These are phyloP conservation scores for Hygrocybe punicea DNA, from an alignment of 768 basidiomycete genomes.

Conservation along the genomic window DNA sequence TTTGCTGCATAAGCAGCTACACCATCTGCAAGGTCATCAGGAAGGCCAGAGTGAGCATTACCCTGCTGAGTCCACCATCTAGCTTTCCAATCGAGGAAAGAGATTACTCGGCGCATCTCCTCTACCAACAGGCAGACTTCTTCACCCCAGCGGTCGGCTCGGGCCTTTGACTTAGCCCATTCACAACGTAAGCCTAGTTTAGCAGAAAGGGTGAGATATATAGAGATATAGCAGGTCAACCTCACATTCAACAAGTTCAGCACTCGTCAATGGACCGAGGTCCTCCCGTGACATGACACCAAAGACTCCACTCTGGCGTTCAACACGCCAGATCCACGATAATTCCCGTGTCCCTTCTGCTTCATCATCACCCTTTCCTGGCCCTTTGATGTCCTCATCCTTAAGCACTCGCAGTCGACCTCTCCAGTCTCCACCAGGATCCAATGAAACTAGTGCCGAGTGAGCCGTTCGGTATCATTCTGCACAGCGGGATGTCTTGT, in stretches of 20 bases:
- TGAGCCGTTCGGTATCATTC: conserved; percentile 5
- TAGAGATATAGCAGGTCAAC: neutral
- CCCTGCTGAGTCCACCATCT: conserved; percentile 6
- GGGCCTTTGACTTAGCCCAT: conserved; percentile 7
- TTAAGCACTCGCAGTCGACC: neutral
- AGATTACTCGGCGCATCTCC: conserved; percentile 8
- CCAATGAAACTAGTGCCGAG: neutral
- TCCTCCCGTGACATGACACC: neutral
- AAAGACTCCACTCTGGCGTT: neutral
- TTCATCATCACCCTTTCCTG: conserved; percentile 3
- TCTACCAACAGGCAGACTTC: conserved; percentile 2
- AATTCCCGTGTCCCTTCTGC: conserved; percentile 4
- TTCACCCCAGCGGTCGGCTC: conserved; percentile 4
- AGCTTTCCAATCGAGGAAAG: conserved; percentile 5
- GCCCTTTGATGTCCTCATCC: conserved; percentile 3
- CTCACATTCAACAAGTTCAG: neutral
- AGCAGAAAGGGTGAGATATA: neutral
- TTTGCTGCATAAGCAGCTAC: conserved; percentile 6
- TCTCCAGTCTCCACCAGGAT: conserved; percentile 7
- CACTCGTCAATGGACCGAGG: neutral
- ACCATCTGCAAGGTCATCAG: neutral
- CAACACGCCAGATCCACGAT: conserved; percentile 11
- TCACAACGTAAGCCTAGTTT: conserved; percentile 1
- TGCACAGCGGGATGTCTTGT: neutral
- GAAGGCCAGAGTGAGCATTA: neutral